Base-by-base conservation (phyloP, 2,329 filamentous ascomycete genomes). In the Beauveria sp. region DNA sequence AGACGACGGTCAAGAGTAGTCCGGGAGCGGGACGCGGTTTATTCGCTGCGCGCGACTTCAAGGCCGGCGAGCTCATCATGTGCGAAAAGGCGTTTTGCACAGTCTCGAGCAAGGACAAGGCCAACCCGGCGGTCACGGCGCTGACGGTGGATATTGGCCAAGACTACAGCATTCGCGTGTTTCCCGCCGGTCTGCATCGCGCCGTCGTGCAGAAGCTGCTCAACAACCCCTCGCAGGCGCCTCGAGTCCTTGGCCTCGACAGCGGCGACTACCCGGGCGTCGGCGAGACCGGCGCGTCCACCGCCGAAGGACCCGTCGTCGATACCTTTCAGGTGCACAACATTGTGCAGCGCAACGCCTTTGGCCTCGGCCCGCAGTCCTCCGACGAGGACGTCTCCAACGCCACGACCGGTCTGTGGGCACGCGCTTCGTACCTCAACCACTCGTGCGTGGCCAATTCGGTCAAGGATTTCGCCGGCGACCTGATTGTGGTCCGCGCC, bases 391-490 rank as follows among this genome's bases (percentile, higher is more conserved):
- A 66, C 10, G 60, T 69, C 0, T 66, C 66, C 3, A 73, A 71
- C 37, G 65, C 72, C 1, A 75, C 72, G 51, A 69, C 71, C 0
- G 76, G 75, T 2, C 64, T 79, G 28, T 79, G 75, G 75, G 66
- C 70, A 1, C 64, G 69, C 5, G 71, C 74, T 3, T 72, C 76
- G 0, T 76, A 75, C 61, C 72, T 76, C 61, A 79, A 79, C 52
- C 76, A 79, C 62, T 75, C 74, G 0, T 79, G 76, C 60, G 54
- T 71, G 1, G 57, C 70, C 37, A 79, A 77, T 61, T 62, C 66
- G 0, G 67, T 67, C 48, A 74, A 72, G 30, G 68, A 72, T 2
- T 76, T 71, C 52, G 66, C 76, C 6, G 77, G 77, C 24, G 77
- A 76, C 61, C 59, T 76, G 3, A 70, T 76, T 57, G 64, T 78